Evolutionary conservation across 768 basidiomycete species (phyloP), one percentile per base, ranked within the genome.

Genomic region (Phylloporus arenicola): DNA sequence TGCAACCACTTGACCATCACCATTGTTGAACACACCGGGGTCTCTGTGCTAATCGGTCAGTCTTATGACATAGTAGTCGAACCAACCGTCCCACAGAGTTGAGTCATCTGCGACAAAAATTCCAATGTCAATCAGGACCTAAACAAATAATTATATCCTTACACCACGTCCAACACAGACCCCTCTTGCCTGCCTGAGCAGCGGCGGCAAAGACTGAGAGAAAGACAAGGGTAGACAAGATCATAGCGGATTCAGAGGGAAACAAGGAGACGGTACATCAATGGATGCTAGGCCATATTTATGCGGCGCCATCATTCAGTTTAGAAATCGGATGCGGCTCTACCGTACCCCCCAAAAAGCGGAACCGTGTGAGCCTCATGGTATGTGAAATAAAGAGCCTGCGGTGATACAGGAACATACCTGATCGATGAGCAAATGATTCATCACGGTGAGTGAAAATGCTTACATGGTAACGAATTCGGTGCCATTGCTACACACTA

Each of bases 111-210:
- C 22, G 30, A 41, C 39, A 25, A 10, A 10, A 44, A 3, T 6
- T 37, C 47, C 14, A 4, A n/a, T 12, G 37, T 59, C 39, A 59
- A n/a, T n/a, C 1, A 35, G 3, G 9, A 22, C 2, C 3, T 2
- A 2, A 6, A 31, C 6, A 43, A 11, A 12, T 3, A 6, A 20
- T 17, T 4, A 11, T 0, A 3, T 43, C 11, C 63, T 52, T 51
- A 69, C 68, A 72, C 53, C 53, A 73, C 25, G 71, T 57, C 71
- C 71, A 72, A 35, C 57, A 58, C 19, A 72, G 62, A 34, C 71
- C 71, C 17, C 70, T 63, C 55, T 72, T 72, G 22, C 72, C 71
- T 22, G 72, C 72, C 8, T 56, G 60, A 34, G 53, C 62, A 20
- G 53, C 46, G 10, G 51, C 37, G 1, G 53, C 31, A 31, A 65